Conservation (phyloP, 1,139 yeast species). For the Waltiozyma sp. region DNA sequence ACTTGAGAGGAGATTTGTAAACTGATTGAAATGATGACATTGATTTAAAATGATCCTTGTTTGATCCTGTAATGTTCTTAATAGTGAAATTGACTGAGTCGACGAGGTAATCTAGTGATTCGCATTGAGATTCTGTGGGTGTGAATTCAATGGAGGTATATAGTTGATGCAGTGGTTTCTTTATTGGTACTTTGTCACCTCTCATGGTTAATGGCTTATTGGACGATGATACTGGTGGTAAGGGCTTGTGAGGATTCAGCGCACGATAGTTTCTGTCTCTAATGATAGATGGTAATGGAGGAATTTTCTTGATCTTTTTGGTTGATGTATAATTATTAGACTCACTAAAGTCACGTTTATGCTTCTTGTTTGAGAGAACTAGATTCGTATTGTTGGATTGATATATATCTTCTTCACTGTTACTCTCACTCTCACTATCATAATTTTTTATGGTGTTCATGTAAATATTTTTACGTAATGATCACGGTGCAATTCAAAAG, state of each 20-base stretch:
- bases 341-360: background rate
- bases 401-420: background rate
- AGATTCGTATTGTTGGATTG: background rate
- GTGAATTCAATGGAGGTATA: conserved; percentile 11
- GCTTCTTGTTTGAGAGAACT: background rate
- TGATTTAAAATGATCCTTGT: background rate
- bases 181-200: conserved; percentile 2
- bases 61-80: conserved; percentile 1
- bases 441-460: background rate
- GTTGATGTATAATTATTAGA: no score
- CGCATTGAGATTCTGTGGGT: conserved; percentile 4
- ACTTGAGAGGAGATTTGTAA: conserved; percentile 3
- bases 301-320: background rate
- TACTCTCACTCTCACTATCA: background rate
- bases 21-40: conserved; percentile 5
- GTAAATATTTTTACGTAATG: background rate
- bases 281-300: conserved; percentile 4
- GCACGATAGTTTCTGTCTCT: conserved; percentile 1
- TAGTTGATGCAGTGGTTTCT: conserved; percentile 4
- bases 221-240: background rate
- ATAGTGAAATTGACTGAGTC: conserved; percentile 6
- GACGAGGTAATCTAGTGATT: conserved; percentile 2
- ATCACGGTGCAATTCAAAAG: no score
- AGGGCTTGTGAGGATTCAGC: conserved; percentile 1
- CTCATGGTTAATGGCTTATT: background rate